These are phyloP conservation scores for Desmodesmus armatus DNA, from an alignment of 139 green algal species.

Conservation along the genomic window DNA sequence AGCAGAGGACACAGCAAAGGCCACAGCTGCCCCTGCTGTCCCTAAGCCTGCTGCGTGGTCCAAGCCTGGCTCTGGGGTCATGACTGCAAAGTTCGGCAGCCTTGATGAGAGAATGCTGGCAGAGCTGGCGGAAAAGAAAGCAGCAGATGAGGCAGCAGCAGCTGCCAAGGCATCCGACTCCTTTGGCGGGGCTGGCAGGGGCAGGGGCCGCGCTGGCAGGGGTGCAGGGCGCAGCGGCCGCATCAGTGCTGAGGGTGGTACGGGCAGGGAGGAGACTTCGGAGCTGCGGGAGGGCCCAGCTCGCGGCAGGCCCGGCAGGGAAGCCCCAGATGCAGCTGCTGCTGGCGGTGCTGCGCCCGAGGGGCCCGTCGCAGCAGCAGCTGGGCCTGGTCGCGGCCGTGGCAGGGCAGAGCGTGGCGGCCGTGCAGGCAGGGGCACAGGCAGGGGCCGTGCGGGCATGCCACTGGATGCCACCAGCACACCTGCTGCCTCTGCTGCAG, in stretches of 20 bases:
- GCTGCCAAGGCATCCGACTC: too few species aligned
- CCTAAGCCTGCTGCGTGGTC: slow-evolving; percentile 39
- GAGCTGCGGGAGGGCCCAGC: neutral
- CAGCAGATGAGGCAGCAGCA: slow-evolving; percentile 42
- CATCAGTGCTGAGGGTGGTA: too few species aligned
- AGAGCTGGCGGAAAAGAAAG: slow-evolving; percentile 30
- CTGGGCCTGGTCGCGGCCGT: neutral
- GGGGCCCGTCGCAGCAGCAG: neutral
- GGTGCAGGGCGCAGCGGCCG: neutral
- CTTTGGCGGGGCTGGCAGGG: neutral
- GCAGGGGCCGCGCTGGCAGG: slow-evolving; percentile 10
- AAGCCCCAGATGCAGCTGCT: neutral
- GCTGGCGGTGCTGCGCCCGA: neutral
- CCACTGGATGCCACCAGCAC: neutral
- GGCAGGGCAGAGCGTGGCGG: neutral
- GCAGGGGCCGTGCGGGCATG: neutral
- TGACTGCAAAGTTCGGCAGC: slow-evolving; percentile 40
- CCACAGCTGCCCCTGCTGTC: slow-evolving; percentile 2
- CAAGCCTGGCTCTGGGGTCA: slow-evolving; percentile 34
- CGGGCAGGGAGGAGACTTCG: too few species aligned
- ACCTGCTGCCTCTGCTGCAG: neutral
- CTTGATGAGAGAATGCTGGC: slow-evolving; percentile 36
- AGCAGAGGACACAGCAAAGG: neutral
- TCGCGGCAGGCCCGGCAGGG: neutral
- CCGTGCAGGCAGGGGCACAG: neutral